Evolutionary conservation across 2,329 filamentous ascomycete species (phyloP).

Genomic region (Laburnicola sp.): DNA sequence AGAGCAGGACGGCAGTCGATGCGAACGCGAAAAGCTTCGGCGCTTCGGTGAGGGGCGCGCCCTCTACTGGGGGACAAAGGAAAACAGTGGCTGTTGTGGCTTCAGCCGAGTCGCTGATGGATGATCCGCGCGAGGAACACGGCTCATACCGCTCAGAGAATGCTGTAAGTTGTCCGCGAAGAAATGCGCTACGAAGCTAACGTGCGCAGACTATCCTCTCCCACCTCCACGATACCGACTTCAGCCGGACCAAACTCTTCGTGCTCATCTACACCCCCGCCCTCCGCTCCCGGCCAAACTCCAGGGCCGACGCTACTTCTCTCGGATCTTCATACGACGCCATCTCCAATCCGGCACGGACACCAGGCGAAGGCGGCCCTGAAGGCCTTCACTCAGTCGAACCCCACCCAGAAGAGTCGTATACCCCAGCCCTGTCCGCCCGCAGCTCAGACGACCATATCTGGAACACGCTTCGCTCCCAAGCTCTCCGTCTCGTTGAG

Average conservation of each 20-base stretch:
- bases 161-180: constrained; percentile 64
- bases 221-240: constrained; percentile 79
- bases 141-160: constrained; percentile 69
- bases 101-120: constrained; percentile 70
- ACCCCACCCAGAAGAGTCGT: constrained; percentile 50
- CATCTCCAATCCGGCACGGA: constrained; percentile 70
- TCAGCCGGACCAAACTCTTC: constrained; percentile 74
- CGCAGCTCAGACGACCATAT: constrained; percentile 52
- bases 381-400: constrained; percentile 57
- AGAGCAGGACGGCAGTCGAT: constrained; percentile 40
- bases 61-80: constrained; percentile 35
- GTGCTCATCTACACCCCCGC: constrained; percentile 86
- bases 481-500: constrained; percentile 78
- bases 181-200: constrained; percentile 23
- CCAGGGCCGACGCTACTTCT: constrained; percentile 55
- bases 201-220: constrained; percentile 68
- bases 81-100: constrained; percentile 88
- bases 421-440: constrained; percentile 41
- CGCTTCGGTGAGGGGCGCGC: constrained; percentile 31
- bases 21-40: constrained; percentile 39
- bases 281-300: constrained; percentile 65
- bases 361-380: constrained; percentile 63
- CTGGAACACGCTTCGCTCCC: constrained; percentile 78
- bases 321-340: constrained; percentile 86
- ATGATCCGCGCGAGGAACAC: constrained; percentile 59